Evolutionary conservation across 2,329 filamentous ascomycete genomes (phyloP).

Genomic region (Alternaria sp.): DNA sequence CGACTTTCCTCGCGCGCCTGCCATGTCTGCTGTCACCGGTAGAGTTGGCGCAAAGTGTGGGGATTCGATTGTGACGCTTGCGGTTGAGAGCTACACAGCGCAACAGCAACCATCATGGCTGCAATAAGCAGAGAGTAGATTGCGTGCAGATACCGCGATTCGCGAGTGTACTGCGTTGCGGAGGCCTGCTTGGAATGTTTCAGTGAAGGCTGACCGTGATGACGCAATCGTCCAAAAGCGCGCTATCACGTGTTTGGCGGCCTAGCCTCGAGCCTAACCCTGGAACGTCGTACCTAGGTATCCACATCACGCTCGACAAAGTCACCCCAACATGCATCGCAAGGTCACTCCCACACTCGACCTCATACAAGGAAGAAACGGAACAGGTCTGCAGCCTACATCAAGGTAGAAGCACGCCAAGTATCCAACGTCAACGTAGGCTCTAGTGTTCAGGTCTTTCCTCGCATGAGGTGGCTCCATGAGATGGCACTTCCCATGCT

Average conservation of each 20-base stretch:
- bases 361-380: not conserved
- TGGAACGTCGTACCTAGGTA: too few relatives aligned
- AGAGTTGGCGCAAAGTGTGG: slow-evolving; percentile 1
- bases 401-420: not conserved
- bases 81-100: not conserved
- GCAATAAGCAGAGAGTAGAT: not conserved
- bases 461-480: not conserved
- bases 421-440: not conserved
- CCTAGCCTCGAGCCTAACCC: not conserved
- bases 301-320: not conserved
- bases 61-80: not conserved
- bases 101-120: not conserved
- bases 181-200: not conserved
- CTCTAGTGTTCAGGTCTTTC: not conserved
- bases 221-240: slow-evolving; percentile 14
- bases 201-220: slow-evolving; percentile 1
- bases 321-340: not conserved
- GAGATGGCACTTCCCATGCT: not conserved
- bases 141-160: not conserved
- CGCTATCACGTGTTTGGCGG: slow-evolving; percentile 16
- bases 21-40: slow-evolving; percentile 27
- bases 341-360: not conserved
- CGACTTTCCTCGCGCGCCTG: slow-evolving; percentile 30
- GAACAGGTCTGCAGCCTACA: not conserved
- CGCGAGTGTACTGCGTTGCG: not conserved